Evolutionary conservation across 2,329 filamentous ascomycete species (phyloP), one percentile per base, ranked within the genome.

Genomic region (Pseudomassariella vexata): DNA sequence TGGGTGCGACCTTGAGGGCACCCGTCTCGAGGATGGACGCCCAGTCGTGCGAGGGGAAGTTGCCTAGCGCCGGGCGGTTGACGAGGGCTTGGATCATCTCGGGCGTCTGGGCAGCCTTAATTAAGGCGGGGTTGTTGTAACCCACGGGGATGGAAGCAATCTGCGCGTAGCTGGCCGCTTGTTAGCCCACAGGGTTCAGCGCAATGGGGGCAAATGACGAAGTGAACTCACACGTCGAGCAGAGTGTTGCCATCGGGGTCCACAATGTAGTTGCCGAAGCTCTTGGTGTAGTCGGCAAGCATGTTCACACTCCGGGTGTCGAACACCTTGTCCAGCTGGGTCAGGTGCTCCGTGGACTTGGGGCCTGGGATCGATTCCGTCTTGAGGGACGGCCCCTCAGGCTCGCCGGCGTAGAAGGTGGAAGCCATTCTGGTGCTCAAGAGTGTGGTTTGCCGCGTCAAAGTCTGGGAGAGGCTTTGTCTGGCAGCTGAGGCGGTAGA

Each of bases 121-220:
- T 66, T 40, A 95, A 73, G 43, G 71, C 63, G 6, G 85, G 80
- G 66, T 95, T 95, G 72, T 90, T 94, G 74, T 95, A 95, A 39
- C 88, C 88, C 27, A 95, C 71, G 4, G 88, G 85, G 48, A 95
- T 95, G 24, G 86, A 94, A 41, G 88, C 88, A 53, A 95, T 95
- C 63, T 95, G 88, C 31, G 88, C 85, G 54, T 90, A 90, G 37
- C 80, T 83, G 44, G 36, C 10, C 7, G 24, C 26, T 11, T 18
- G 36, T 46, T 20, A 44, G 42, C 40, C 33, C 29, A 23, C 16
- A 18, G 8, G 9, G 9, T 11, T 9, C 12, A 9, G n/a, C 21
- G 34, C 19, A 18, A 11, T 9, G 12, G n/a, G n/a, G 19, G 28
- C 9, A 23, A 28, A 20, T 15, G 21, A 28, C 16, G 18, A 3